phyloP scores from a whole-genome alignment of 805 yeast species.

The Grigorovia yakushimaensis region DNA sequence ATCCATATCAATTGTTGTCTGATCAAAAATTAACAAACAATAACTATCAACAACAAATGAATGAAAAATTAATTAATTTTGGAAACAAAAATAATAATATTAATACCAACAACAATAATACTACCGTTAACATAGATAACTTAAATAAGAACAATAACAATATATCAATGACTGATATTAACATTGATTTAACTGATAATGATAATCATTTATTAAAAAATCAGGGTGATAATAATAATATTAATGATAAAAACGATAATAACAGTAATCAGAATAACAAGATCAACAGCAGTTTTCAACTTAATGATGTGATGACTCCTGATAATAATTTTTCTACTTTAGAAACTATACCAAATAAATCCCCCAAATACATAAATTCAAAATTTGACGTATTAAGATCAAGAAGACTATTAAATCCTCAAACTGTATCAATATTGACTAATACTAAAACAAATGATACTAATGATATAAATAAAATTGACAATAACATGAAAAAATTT shows the following conservation, averaged over 20 bases:
- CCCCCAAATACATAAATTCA: constrained; percentile 26
- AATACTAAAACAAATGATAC: not conserved
- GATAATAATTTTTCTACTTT: too few species aligned
- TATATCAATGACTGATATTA: too few species aligned
- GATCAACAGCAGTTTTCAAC: too few species aligned
- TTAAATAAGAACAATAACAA: too few species aligned
- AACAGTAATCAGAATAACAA: not conserved
- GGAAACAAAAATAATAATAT: constrained; percentile 1
- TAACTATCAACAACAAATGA: not conserved
- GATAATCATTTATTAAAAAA: not conserved
- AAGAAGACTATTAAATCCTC: constrained; percentile 21
- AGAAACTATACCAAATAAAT: constrained; percentile 9
- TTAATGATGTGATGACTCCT: too few species aligned
- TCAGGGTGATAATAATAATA: not conserved
- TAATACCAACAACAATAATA: not conserved
- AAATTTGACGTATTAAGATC: constrained; percentile 25
- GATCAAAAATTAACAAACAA: not conserved
- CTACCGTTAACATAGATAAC: not conserved
- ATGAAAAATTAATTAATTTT: not conserved
- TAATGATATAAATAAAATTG: not conserved
- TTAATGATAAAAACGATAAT: constrained; percentile 2
- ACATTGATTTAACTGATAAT: too few species aligned
- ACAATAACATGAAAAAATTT: constrained; percentile 3
- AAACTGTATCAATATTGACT: not conserved
- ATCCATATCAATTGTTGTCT: not conserved